Base-by-base conservation (phyloP, 257 asterid species). In the Lavandula angustifolia region DNA sequence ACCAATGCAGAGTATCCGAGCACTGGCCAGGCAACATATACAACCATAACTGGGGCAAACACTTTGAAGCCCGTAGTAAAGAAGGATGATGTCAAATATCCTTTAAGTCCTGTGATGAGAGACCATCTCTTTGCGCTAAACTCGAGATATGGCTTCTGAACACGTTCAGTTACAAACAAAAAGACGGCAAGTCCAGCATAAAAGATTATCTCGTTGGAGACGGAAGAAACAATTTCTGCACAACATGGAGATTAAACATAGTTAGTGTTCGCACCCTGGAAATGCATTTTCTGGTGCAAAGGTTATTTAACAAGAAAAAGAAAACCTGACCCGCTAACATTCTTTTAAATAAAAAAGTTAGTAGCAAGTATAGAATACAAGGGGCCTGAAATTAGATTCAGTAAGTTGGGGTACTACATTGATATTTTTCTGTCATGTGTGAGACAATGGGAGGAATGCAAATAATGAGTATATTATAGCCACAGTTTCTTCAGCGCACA, bases 81-180 rank as follows among this genome's bases (percentile, higher is more conserved):
- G 78, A 81, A 84, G 29, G 87, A 79, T 4, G 89, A 86, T 8
- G 80, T 42, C 22, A 87, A 18, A 63, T 90, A 94, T 78, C 99
- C 99, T 57, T 72, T 77, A 14, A 90, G 86, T 59, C 99, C 99
- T 6, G 97, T 90, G 67, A 90, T 90, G 32, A 90, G 96, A 75
- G 96, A 79, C 99, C 99, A 94, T 75, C 96, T 80, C 76, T 83
- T 94, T 57, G 96, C 37, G 80, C 95, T 86, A 68, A 84, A 86
- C 70, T 87, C 79, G 73, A 87, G 91, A 76, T 90, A 94, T 57
- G 99, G 99, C 84, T 81, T 94, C 51, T 90, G 99, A 17, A 86
- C 79, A 0, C 57, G 81, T 16, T 84, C 82, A 1, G 97, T 82
- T 18, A 94, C 70, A 18, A 63, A 43, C 8, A 94, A 78, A 79